These are phyloP conservation scores for Pichia californica DNA, from an alignment of 805 yeast genomes.

Conservation along the genomic window DNA sequence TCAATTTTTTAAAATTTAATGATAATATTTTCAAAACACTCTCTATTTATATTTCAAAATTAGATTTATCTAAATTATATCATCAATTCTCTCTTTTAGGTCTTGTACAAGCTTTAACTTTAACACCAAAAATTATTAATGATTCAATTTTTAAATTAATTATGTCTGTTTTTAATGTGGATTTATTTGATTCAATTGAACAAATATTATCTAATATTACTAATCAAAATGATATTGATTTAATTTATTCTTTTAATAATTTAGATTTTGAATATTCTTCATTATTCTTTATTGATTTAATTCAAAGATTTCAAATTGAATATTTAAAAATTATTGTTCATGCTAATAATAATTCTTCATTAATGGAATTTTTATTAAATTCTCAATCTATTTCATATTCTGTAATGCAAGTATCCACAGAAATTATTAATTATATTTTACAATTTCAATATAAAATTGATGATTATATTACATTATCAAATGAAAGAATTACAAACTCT, in stretches of 20 bases:
- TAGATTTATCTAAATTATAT: constrained; percentile 4
- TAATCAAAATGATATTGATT: constrained; percentile 17
- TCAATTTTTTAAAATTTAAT: constrained; percentile 15
- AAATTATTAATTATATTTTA: constrained; percentile 14
- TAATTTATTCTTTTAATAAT: constrained; percentile 27
- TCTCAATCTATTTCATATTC: constrained; percentile 9
- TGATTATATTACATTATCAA: constrained; percentile 19
- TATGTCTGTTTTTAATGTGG: constrained; percentile 21
- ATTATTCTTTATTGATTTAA: constrained; percentile 22
- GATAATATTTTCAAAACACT: constrained; percentile 9
- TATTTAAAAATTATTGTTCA: constrained; percentile 18
- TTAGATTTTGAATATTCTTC: constrained; percentile 27
- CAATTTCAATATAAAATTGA: constrained; percentile 16
- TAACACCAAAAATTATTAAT: constrained; percentile 19
- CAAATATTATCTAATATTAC: constrained; percentile 12
- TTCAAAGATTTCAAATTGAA: constrained; percentile 21
- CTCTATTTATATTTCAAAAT: constrained; percentile 8
- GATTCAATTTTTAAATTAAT: constrained; percentile 16
- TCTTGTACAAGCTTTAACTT: constrained; percentile 25
- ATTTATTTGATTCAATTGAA: constrained; percentile 25
- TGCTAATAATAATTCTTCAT: constrained; percentile 7
- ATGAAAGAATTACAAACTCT: constrained; percentile 22
- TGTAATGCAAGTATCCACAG: constrained; percentile 10
- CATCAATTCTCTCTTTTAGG: constrained; percentile 26
- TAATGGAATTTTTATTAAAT: constrained; percentile 16